A percentile compares a stretch with the other conserved stretches of the same genome.
These are phyloP conservation scores for Tarenaya hassleriana DNA, from an alignment of 345 rosid species.

Conservation along the genomic window DNA sequence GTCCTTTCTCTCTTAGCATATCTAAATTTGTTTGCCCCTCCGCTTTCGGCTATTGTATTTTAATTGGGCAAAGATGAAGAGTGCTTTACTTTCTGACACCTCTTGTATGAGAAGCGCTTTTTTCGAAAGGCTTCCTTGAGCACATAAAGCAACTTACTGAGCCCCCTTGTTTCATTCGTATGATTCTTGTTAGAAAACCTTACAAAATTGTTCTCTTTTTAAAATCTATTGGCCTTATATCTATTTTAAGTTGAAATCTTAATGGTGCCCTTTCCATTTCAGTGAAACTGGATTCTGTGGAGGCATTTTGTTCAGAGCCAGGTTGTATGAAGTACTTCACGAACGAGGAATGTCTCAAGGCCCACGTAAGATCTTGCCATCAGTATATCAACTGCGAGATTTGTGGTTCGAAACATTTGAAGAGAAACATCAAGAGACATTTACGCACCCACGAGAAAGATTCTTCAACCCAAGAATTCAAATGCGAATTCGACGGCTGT, in stretches of 20 bases:
- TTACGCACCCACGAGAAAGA: constrained; percentile 43
- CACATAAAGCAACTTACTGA: too few relatives aligned
- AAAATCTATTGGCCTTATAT: too few relatives aligned
- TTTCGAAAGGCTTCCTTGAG: too few relatives aligned
- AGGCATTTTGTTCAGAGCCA: constrained; percentile 70
- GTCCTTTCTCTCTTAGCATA: neutral
- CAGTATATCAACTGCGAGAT: constrained; percentile 47
- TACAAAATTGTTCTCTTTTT: neutral
- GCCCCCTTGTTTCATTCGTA: too few relatives aligned
- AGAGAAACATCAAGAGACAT: constrained; percentile 78
- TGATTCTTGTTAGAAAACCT: too few relatives aligned
- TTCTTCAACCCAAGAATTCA: constrained; percentile 31
- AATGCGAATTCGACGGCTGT: constrained; percentile 62
- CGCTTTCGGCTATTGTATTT: too few relatives aligned
- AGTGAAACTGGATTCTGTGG: constrained; percentile 66
- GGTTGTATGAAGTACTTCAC: constrained; percentile 74
- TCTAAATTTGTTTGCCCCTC: too few relatives aligned
- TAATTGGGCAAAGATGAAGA: too few relatives aligned
- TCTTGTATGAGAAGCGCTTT: too few relatives aligned
- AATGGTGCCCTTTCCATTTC: too few relatives aligned
- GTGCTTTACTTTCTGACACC: too few relatives aligned
- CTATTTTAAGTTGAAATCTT: too few relatives aligned
- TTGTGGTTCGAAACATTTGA: constrained; percentile 59
- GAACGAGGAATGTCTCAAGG: constrained; percentile 57
- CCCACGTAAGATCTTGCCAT: constrained; percentile 61